phyloP scores from a whole-genome alignment of 495 filamentous ascomycete species.

The Aspergillus funiculosus region DNA sequence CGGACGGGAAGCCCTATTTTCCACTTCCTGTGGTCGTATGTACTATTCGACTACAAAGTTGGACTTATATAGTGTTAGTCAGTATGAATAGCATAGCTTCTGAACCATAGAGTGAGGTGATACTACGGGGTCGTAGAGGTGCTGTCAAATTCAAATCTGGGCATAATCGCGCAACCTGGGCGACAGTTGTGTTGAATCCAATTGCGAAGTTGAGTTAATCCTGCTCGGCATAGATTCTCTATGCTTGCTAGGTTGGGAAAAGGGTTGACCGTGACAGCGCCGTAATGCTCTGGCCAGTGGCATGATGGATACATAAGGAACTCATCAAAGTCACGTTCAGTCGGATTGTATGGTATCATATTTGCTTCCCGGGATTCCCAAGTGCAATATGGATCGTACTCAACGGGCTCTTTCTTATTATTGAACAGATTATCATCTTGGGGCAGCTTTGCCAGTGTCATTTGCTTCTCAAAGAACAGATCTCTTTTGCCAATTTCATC shows the following conservation, averaged over 20 bases:
- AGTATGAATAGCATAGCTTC: too few species aligned
- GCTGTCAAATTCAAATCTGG: conserved; percentile 23
- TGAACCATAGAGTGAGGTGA: conserved; percentile 24
- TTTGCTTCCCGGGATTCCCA: conserved; percentile 23
- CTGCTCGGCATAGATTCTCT: conserved; percentile 18
- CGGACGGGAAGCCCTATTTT: conserved; percentile 40
- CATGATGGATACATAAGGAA: conserved; percentile 26
- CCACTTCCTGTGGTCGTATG: conserved; percentile 41
- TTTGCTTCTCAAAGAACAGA: conserved; percentile 20
- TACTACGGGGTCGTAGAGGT: conserved; percentile 25
- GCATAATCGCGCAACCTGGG: conserved; percentile 18
- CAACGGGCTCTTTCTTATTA: conserved; percentile 12
- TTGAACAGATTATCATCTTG: conserved; percentile 11
- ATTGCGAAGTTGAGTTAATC: conserved; percentile 20
- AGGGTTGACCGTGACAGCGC: conserved; percentile 4
- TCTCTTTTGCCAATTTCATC: conserved; percentile 21
- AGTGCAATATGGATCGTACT: conserved; percentile 20
- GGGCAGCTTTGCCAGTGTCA: conserved; percentile 21
- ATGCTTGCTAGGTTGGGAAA: conserved; percentile 20
- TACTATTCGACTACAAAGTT: too few species aligned
- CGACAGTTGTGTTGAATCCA: conserved; percentile 26
- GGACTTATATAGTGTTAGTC: too few species aligned
- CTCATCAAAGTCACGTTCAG: conserved; percentile 23
- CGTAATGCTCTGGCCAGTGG: conserved; percentile 21
- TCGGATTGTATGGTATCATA: conserved; percentile 18